These are phyloP conservation scores for Boletus vinaceobasis DNA, from an alignment of 768 basidiomycete genomes.

Conservation along the genomic window DNA sequence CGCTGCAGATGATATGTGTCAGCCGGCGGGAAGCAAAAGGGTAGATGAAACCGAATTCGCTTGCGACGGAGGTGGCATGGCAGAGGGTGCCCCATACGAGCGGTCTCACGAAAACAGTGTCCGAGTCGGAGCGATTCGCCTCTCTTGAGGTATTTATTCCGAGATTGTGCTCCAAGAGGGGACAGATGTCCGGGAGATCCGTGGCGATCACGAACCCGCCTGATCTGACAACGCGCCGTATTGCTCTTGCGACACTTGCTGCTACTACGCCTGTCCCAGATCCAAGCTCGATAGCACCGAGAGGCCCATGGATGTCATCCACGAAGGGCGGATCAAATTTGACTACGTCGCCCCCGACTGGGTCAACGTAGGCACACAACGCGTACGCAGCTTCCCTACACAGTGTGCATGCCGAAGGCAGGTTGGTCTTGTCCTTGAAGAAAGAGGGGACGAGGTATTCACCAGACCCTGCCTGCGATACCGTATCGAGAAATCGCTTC, in stretches of 20 bases:
- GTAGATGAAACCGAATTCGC: constrained; percentile 31
- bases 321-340: constrained; percentile 58
- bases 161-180: constrained; percentile 45
- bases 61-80: constrained; percentile 41
- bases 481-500: constrained; percentile 68
- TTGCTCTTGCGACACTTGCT: constrained; percentile 42
- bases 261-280: constrained; percentile 72
- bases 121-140: constrained; percentile 16
- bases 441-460: constrained; percentile 26
- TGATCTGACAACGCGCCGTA: constrained; percentile 19
- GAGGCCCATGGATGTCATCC: constrained; percentile 7
- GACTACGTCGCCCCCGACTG: constrained; percentile 19
- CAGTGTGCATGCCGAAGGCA: neutral
- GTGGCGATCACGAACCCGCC: constrained; percentile 48
- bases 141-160: neutral
- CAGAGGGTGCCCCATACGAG: constrained; percentile 66
- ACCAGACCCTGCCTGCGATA: constrained; percentile 87
- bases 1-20: constrained; percentile 79
- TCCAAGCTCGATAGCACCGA: constrained; percentile 68
- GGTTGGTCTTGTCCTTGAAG: constrained; percentile 8
- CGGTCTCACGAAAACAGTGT: constrained; percentile 43
- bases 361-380: constrained; percentile 52
- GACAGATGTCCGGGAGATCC: constrained; percentile 74
- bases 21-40: constrained; percentile 22
- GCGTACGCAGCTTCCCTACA: constrained; percentile 73